Conservation (phyloP, 345 rosid species). For the Corchorus capsularis region DNA sequence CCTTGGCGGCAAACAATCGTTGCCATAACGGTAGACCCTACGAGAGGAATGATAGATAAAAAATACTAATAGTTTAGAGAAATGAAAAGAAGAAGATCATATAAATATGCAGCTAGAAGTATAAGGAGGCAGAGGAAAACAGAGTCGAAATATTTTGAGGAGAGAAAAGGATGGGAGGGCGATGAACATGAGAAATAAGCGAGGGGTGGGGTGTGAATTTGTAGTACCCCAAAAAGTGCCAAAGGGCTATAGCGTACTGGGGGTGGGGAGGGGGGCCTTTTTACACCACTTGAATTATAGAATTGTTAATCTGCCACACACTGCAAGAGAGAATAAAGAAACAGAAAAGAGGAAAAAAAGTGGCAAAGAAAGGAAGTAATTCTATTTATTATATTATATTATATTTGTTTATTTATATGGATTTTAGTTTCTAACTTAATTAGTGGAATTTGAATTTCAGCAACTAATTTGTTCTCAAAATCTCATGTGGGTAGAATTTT, state of each 20-base stretch:
- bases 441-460: constrained; percentile 2
- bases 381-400: no score
- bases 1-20: constrained; percentile 70
- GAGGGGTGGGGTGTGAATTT: constrained; percentile 46
- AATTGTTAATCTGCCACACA: constrained; percentile 42
- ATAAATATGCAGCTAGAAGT: neutral
- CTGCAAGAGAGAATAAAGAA: constrained; percentile 29
- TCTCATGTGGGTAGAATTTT: constrained; percentile 15
- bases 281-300: constrained; percentile 45
- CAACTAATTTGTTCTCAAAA: neutral
- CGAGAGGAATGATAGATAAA: neutral
- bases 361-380: neutral
- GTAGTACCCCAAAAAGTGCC: constrained; percentile 46
- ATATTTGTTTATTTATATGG: neutral
- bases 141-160: constrained; percentile 10
- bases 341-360: neutral
- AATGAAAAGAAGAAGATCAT: constrained; percentile 7
- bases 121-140: constrained; percentile 28
- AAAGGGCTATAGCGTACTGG: constrained; percentile 1
- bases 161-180: constrained; percentile 6
- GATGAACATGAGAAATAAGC: constrained; percentile 34
- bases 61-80: neutral
- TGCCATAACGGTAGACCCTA: constrained; percentile 43
- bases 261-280: constrained; percentile 20
- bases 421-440: constrained; percentile 2